Evolutionary conservation across 2,329 filamentous ascomycete genomes (phyloP), one percentile per base, ranked within the genome.

Genomic region (Paramyrothecium roridum): DNA sequence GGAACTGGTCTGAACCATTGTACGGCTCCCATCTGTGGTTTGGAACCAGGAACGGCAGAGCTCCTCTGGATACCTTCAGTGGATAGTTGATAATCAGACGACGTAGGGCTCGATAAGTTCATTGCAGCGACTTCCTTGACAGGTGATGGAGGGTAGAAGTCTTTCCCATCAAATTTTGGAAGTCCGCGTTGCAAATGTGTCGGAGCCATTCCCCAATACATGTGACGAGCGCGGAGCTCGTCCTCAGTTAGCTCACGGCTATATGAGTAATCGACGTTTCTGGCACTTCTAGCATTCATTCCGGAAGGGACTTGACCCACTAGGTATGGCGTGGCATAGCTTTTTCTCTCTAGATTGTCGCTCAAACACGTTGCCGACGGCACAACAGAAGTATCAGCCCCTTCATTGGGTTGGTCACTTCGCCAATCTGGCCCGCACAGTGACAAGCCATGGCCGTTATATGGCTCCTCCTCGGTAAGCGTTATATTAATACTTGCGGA

Each of bases 111-210:
- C 20, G 30, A 33, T 55, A 56, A 8, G 59, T 33, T 19, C 57
- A 13, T 55, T 3, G 56, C 22, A 11, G 60, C 59, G 30, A 57
- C 58, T 34, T 69, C 62, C 63, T 80, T 82, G 58, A 69, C 65
- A 1, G 82, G 81, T 1, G 83, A 85, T 3, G 81, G 71, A 30
- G 80, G 81, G 58, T 86, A 87, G 61, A 87, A 87, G 64, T 86
- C 78, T 65, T 84, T 85, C 22, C 85, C 84, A 60, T 87, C 84
- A 61, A 84, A 88, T 66, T 84, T 86, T 34, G 84, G 84, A 45
- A 86, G 70, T 2, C 82, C 81, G 34, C 72, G 75, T 50, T 79
- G 74, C 13, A 76, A 73, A 59, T 78, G 76, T 30, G 70, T 74
- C 46, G 83, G 77, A 17, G 80, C 78, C 47, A 81, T 79, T 11